Evolutionary conservation across 257 asterid species (phyloP).

Genomic region (Lantana camara): DNA sequence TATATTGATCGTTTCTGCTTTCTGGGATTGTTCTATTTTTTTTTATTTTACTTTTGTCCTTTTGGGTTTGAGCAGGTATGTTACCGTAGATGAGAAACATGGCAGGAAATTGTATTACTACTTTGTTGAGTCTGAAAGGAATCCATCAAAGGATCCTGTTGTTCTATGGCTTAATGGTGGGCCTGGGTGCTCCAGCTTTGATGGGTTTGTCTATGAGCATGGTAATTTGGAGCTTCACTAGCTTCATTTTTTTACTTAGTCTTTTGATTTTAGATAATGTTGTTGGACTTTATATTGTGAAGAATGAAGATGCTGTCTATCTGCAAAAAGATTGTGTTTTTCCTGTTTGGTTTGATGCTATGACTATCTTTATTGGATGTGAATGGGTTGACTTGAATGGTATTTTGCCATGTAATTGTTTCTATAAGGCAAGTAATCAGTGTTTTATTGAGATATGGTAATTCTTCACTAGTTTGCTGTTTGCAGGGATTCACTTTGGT

Average conservation of each 20-base stretch:
- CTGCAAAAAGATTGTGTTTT: conserved; percentile 1
- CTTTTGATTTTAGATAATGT: background rate
- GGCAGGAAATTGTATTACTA: conserved; percentile 81
- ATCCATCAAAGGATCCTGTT: conserved; percentile 72
- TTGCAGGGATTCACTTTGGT: too few species aligned
- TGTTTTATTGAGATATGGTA: background rate
- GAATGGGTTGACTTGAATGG: conserved; percentile 1
- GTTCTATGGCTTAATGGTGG: conserved; percentile 99
- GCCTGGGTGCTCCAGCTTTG: conserved; percentile 98
- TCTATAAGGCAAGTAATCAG: background rate
- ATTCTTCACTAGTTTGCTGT: too few species aligned
- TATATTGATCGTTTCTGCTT: background rate
- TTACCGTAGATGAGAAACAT: conserved; percentile 61
- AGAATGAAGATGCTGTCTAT: conserved; percentile 16
- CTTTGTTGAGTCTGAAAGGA: conserved; percentile 83
- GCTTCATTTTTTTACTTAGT: background rate
- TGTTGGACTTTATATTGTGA: conserved; percentile 1
- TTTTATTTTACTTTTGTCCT: background rate
- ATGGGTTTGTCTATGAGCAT: conserved; percentile 93
- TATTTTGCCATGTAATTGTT: background rate
- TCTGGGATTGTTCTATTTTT: background rate
- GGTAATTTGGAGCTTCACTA: conserved; percentile 45
- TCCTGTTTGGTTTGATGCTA: conserved; percentile 16
- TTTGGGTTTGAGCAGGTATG: conserved; percentile 51
- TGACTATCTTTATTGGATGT: background rate